Evolutionary conservation across 2,329 filamentous ascomycete genomes (phyloP).

Genomic region (Trichoderma endophyticum): DNA sequence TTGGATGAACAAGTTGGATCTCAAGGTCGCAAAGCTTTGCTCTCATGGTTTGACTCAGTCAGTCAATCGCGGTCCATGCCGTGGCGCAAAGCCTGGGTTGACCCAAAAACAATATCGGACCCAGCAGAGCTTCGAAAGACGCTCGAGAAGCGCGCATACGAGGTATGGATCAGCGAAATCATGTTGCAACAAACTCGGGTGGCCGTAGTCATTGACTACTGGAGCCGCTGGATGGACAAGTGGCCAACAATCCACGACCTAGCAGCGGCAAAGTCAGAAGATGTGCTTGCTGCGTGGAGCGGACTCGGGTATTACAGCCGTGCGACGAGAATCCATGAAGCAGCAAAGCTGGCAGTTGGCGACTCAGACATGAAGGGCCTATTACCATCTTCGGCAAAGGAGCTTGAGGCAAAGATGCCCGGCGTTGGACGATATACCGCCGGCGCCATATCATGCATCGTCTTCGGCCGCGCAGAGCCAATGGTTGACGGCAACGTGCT

Average conservation of each 20-base stretch:
- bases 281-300: slow-evolving; percentile 58
- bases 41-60: slow-evolving; percentile 51
- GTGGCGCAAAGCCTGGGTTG: slow-evolving; percentile 57
- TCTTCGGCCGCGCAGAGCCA: slow-evolving; percentile 56
- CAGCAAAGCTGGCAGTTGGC: slow-evolving; percentile 48
- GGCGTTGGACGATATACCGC: slow-evolving; percentile 63
- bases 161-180: slow-evolving; percentile 65
- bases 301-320: slow-evolving; percentile 63
- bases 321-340: slow-evolving; percentile 58
- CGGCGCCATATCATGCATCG: slow-evolving; percentile 60
- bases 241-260: slow-evolving; percentile 60
- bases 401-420: slow-evolving; percentile 50
- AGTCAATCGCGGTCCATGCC: slow-evolving; percentile 51
- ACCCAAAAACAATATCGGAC: slow-evolving; percentile 35
- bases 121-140: slow-evolving; percentile 36
- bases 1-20: slow-evolving; percentile 37
- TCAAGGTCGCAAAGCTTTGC: slow-evolving; percentile 37
- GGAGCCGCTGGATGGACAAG: slow-evolving; percentile 58
- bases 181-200: slow-evolving; percentile 67
- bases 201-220: slow-evolving; percentile 59
- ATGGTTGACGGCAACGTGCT: slow-evolving; percentile 65
- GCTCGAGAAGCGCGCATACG: slow-evolving; percentile 56
- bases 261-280: slow-evolving; percentile 50
- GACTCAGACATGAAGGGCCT: slow-evolving; percentile 44
- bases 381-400: slow-evolving; percentile 45